Percentiles rank a stretch among this genome's conserved stretches.
These are phyloP conservation scores for Pleurotus sapidus DNA, from an alignment of 768 basidiomycete species.

Conservation along the genomic window DNA sequence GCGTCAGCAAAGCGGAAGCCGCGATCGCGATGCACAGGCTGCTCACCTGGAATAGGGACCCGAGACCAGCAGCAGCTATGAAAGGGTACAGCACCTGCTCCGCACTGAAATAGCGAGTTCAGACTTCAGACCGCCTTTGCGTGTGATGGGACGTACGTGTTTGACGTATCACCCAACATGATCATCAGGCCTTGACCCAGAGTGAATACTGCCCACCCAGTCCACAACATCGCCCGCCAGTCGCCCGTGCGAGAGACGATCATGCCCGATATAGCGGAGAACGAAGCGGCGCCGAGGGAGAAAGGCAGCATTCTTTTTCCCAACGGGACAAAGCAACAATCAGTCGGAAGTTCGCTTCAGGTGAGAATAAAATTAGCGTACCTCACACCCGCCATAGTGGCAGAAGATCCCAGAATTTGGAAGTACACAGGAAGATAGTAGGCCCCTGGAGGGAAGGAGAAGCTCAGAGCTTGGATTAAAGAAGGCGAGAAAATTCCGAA, in stretches of 20 bases:
- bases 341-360: not conserved
- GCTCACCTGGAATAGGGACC: conserved; percentile 58
- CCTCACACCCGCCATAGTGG: conserved; percentile 64
- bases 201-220: conserved; percentile 49
- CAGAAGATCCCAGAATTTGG: conserved; percentile 75
- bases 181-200: conserved; percentile 75
- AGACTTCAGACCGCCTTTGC: no score
- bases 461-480: not conserved
- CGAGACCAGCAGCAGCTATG: conserved; percentile 63
- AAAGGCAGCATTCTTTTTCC: conserved; percentile 65
- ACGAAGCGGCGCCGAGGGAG: conserved; percentile 55
- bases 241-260: conserved; percentile 52
- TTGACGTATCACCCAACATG: conserved; percentile 57
- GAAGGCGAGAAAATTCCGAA: not conserved
- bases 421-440: conserved; percentile 77
- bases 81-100: conserved; percentile 63
- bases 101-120: conserved; percentile 38
- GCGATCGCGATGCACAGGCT: not conserved
- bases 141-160: conserved; percentile 30
- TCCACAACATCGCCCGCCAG: conserved; percentile 66
- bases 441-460: conserved; percentile 30
- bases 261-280: conserved; percentile 57
- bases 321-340: not conserved
- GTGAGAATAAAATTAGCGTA: conserved; percentile 29
- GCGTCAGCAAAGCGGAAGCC: not conserved